Conservation (phyloP, 805 yeast genomes). For the Yarrowia porcina region DNA sequence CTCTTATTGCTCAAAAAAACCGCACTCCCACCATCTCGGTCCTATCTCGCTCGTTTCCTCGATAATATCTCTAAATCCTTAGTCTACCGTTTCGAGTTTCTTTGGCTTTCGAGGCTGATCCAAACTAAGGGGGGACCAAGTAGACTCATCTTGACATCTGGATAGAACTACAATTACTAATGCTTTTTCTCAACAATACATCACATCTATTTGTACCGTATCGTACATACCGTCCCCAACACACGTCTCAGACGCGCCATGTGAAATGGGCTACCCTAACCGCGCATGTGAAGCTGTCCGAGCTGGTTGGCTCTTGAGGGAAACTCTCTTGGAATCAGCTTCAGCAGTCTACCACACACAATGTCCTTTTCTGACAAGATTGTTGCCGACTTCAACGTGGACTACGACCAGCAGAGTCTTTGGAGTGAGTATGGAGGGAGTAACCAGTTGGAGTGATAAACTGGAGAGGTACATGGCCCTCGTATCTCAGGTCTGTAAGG, state of each 20-base stretch:
- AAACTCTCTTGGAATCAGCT: background rate
- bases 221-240: background rate
- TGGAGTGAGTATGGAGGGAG: conserved; percentile 25
- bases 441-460: too few relatives aligned
- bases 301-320: background rate
- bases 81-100: background rate
- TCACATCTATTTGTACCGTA: too few relatives aligned
- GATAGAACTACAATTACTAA: background rate
- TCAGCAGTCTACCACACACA: background rate
- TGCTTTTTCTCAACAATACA: background rate
- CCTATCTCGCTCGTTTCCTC: background rate
- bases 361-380: conserved; percentile 16
- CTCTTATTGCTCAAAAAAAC: too few relatives aligned
- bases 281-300: conserved; percentile 13
- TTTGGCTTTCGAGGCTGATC: background rate
- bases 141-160: too few relatives aligned
- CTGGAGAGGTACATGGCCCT: too few relatives aligned
- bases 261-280: conserved; percentile 14
- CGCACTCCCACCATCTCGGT: background rate
- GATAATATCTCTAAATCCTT: background rate
- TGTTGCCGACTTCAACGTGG: conserved; percentile 19
- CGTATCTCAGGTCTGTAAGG: too few relatives aligned
- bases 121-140: too few relatives aligned
- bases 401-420: conserved; percentile 13
- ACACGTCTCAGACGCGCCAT: background rate